Conservation (phyloP, 805 yeast species). For the Sungouiozyma ichnusensis region DNA sequence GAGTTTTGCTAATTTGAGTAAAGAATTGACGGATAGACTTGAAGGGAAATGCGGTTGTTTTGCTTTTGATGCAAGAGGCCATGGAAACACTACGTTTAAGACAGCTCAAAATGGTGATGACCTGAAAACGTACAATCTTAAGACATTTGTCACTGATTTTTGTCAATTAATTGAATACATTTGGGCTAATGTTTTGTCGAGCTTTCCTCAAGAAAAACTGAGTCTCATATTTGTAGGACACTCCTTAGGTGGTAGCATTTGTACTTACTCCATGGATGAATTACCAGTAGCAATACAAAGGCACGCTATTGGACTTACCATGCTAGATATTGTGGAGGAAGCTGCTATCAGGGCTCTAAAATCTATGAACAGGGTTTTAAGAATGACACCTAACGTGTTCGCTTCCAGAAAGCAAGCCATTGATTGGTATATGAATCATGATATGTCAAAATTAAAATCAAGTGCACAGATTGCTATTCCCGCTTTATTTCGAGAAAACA, state of each 20-base stretch:
- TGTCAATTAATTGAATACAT: slow-evolving; percentile 36
- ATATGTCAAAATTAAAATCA: slow-evolving; percentile 40
- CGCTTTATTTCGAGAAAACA: slow-evolving; percentile 34
- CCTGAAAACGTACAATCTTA: slow-evolving; percentile 34
- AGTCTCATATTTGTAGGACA: slow-evolving; percentile 67
- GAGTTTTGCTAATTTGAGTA: slow-evolving; percentile 54
- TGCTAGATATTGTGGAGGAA: slow-evolving; percentile 91
- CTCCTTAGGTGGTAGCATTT: slow-evolving; percentile 84
- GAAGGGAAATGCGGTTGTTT: slow-evolving; percentile 49
- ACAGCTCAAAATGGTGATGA: slow-evolving; percentile 8
- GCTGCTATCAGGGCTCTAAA: slow-evolving; percentile 64
- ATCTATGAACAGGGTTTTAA: slow-evolving; percentile 58
- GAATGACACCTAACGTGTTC: slow-evolving; percentile 55
- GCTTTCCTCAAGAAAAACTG: slow-evolving; percentile 8
- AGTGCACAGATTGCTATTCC: slow-evolving; percentile 80
- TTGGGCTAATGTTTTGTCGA: slow-evolving; percentile 9
- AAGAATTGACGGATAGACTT: slow-evolving; percentile 23
- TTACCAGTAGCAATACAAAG: slow-evolving; percentile 13
- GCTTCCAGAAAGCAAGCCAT: slow-evolving; percentile 47
- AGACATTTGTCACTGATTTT: slow-evolving; percentile 50
- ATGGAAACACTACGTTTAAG: slow-evolving; percentile 42
- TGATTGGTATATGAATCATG: slow-evolving; percentile 66
- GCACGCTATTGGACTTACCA: slow-evolving; percentile 52
- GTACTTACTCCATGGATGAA: slow-evolving; percentile 41
- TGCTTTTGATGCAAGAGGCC: slow-evolving; percentile 77